These are phyloP conservation scores for Phialocephala sp. DNA, from an alignment of 2,329 filamentous ascomycete genomes.

Conservation along the genomic window DNA sequence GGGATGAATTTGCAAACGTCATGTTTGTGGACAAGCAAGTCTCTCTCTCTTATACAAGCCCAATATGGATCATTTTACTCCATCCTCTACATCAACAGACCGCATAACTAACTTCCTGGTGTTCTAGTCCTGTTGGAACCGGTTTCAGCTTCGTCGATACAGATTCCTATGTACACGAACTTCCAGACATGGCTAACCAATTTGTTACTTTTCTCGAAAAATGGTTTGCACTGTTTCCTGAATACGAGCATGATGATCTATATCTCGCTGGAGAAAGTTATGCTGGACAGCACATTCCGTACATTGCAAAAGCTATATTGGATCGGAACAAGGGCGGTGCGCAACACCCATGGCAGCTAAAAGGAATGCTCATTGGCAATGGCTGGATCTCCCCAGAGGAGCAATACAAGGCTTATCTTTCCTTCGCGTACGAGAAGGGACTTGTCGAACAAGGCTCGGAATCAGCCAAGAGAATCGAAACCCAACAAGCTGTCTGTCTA, in stretches of 20 bases:
- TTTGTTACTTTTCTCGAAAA: constrained; percentile 90
- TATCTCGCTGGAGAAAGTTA: constrained; percentile 97
- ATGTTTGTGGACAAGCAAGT: constrained; percentile 87
- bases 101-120: background rate
- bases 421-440: constrained; percentile 78
- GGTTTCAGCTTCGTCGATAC: constrained; percentile 96
- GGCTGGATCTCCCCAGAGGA: constrained; percentile 93
- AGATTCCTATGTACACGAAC: constrained; percentile 82
- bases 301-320: constrained; percentile 90
- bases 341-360: constrained; percentile 72
- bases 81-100: background rate
- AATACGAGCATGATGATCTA: constrained; percentile 91
- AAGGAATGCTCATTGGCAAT: constrained; percentile 91
- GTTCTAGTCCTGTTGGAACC: constrained; percentile 76
- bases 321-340: constrained; percentile 76
- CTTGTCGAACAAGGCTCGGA: constrained; percentile 73
- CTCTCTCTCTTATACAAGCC: background rate
- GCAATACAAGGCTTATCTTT: constrained; percentile 87
- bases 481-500: constrained; percentile 71
- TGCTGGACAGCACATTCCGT: constrained; percentile 95
- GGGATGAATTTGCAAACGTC: constrained; percentile 97
- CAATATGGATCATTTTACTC: background rate
- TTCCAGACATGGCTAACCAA: constrained; percentile 87
- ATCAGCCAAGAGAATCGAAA: constrained; percentile 68
- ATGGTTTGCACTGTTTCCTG: constrained; percentile 88